phyloP scores from a whole-genome alignment of 1,284 basidiomycete species.

The Mixia osmundae region DNA sequence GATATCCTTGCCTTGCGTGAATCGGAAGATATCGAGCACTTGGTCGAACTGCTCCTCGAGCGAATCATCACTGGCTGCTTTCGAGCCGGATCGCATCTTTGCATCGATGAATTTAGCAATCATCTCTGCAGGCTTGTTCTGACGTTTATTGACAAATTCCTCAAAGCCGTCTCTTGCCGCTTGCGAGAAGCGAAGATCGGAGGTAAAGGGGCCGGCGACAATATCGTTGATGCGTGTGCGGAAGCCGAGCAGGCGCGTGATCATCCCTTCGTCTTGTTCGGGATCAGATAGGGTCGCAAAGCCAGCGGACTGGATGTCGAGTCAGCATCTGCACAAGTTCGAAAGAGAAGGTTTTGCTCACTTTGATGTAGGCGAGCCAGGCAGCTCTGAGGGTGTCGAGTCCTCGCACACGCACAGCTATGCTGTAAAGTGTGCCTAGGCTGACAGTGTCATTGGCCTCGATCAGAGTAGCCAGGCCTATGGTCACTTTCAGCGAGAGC shows the following conservation, averaged over 20 bases:
- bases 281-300: slow-evolving; percentile 34
- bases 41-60: slow-evolving; percentile 47
- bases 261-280: slow-evolving; percentile 44
- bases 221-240: slow-evolving; percentile 38
- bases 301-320: slow-evolving; percentile 24
- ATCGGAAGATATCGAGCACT: slow-evolving; percentile 63
- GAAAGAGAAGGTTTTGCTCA: not conserved
- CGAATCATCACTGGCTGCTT: slow-evolving; percentile 39
- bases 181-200: slow-evolving; percentile 20
- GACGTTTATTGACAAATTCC: slow-evolving; percentile 53
- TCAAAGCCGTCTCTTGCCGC: slow-evolving; percentile 44
- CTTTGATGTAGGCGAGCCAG: not conserved
- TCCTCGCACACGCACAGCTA: not conserved
- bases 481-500: not conserved
- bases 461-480: not conserved
- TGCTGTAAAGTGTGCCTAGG: not conserved
- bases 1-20: slow-evolving; percentile 36
- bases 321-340: slow-evolving; percentile 22
- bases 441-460: not conserved
- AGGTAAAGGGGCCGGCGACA: slow-evolving; percentile 30
- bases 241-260: slow-evolving; percentile 44
- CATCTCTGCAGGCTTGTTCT: slow-evolving; percentile 78
- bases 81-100: slow-evolving; percentile 64
- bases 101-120: slow-evolving; percentile 68
- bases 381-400: too few relatives aligned